Evolutionary conservation across 257 asterid species (phyloP), one percentile per base, ranked within the genome.

Genomic region (Datura wrightii): DNA sequence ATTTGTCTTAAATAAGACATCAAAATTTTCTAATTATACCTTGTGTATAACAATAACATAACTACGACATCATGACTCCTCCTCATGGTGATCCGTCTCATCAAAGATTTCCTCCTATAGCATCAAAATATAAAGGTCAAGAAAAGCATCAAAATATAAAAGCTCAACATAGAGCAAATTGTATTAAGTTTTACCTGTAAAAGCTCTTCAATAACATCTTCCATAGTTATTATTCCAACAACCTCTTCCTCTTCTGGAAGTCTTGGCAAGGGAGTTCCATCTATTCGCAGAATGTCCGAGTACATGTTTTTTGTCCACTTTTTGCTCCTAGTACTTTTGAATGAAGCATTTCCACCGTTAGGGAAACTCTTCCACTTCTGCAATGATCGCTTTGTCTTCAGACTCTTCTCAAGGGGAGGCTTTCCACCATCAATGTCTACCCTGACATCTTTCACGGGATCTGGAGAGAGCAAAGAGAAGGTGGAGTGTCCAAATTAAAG

Each of bases 151-250:
- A 19, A 34, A 36, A 10, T 9, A 18, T 48, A 54, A 14, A 52
- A 54, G 69, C 3, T 5, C 56, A 9, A 46, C 18, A 44, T 31
- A 48, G 63, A 36, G 46, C 37, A 8, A 53, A 65, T 15, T 39
- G 34, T 42, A 3, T 82, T 46, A 58, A 79, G 52, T 36, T 84
- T 65, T 72, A 94, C 99, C 97, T 96, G 99, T 85, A 96, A 87
- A 82, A 96, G 99, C 92, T 96, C 99, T 88, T 96, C 98, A 36
- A 96, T 96, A 71, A 96, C 99, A 83, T 94, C 99, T 89, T 96
- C 99, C 99, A 96, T 93, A 54, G 99, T 96, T n/a, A 96, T 94
- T 70, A 96, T 80, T 24, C 99, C 99, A 5, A 96, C 98, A 0
- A 98, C 97, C 90, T 93, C 97, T 83, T 94, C 99, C 91, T 94